These are phyloP conservation scores for Suillus spraguei DNA, from an alignment of 768 basidiomycete species.

Conservation along the genomic window DNA sequence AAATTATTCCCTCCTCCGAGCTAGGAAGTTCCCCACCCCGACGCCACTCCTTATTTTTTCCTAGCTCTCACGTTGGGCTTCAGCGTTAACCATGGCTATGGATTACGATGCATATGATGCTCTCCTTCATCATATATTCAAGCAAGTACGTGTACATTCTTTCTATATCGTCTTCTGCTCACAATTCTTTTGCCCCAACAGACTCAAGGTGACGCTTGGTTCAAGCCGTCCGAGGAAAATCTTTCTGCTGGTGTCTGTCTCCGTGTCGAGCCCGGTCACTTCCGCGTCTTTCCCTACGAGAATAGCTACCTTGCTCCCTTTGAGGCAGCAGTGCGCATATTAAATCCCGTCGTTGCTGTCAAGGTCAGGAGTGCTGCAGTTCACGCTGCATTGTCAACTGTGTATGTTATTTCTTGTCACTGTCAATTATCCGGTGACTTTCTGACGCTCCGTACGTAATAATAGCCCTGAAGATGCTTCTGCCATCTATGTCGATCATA, in stretches of 20 bases:
- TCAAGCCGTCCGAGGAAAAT: constrained; percentile 84
- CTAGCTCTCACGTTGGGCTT: not conserved
- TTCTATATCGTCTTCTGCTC: constrained; percentile 4
- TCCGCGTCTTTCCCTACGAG: constrained; percentile 86
- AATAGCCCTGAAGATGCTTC: constrained; percentile 57
- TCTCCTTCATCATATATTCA: constrained; percentile 78
- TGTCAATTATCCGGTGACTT: not conserved
- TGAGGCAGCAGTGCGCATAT: constrained; percentile 69
- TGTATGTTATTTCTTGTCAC: constrained; percentile 47
- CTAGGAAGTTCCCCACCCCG: not conserved
- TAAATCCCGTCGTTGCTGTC: constrained; percentile 86
- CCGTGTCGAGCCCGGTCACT: constrained; percentile 65
- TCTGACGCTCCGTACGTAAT: constrained; percentile 10
- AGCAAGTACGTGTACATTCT: constrained; percentile 47
- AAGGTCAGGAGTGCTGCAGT: constrained; percentile 80
- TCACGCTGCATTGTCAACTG: constrained; percentile 72
- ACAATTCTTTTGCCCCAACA: constrained; percentile 30
- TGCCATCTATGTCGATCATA: constrained; percentile 70
- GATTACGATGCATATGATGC: constrained; percentile 82
- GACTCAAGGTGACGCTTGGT: constrained; percentile 86
- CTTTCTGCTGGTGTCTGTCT: constrained; percentile 79
- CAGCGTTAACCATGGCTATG: constrained; percentile 28
- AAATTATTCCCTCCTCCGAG: constrained; percentile 6
- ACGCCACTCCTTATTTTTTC: constrained; percentile 3
- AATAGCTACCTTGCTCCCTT: constrained; percentile 81